These are phyloP conservation scores for Nakaseomyces nivariensis DNA, from an alignment of 1,139 yeast species.

Conservation along the genomic window DNA sequence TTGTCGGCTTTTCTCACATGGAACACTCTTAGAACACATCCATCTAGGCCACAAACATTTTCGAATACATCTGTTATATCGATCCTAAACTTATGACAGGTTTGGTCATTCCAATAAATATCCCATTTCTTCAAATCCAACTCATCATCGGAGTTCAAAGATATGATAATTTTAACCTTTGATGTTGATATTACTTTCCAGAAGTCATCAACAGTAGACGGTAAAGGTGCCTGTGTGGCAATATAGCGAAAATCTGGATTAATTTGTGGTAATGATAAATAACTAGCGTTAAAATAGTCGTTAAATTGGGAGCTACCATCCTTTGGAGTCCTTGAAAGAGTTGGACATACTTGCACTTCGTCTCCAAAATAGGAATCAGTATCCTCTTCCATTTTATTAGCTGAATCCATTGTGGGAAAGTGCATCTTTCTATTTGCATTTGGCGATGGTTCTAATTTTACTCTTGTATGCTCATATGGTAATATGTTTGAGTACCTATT, in stretches of 20 bases:
- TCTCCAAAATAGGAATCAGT: neutral
- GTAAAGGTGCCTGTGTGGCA: slow-evolving; percentile 82
- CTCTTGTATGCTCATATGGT: slow-evolving; percentile 77
- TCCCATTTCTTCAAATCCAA: slow-evolving; percentile 46
- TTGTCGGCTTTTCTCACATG: slow-evolving; percentile 16
- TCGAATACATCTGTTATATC: slow-evolving; percentile 25
- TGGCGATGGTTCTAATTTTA: slow-evolving; percentile 39
- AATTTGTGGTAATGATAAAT: slow-evolving; percentile 35
- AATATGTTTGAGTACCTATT: slow-evolving; percentile 74
- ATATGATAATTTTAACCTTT: slow-evolving; percentile 52
- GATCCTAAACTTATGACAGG: slow-evolving; percentile 21
- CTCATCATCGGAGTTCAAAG: slow-evolving; percentile 52
- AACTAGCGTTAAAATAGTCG: slow-evolving; percentile 58
- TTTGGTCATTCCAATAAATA: slow-evolving; percentile 40
- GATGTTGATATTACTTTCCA: slow-evolving; percentile 68
- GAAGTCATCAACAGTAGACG: slow-evolving; percentile 67
- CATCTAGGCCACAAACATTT: slow-evolving; percentile 25
- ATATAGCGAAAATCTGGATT: slow-evolving; percentile 41
- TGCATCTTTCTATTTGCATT: neutral
- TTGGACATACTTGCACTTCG: slow-evolving; percentile 5
- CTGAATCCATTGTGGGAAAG: neutral
- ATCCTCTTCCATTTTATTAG: neutral
- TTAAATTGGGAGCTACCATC: slow-evolving; percentile 14
- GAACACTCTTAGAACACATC: slow-evolving; percentile 29
- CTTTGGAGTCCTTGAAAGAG: neutral